Evolutionary conservation across 2,329 filamentous ascomycete species (phyloP), one percentile per base, ranked within the genome.

Genomic region (Neurospora sp.): DNA sequence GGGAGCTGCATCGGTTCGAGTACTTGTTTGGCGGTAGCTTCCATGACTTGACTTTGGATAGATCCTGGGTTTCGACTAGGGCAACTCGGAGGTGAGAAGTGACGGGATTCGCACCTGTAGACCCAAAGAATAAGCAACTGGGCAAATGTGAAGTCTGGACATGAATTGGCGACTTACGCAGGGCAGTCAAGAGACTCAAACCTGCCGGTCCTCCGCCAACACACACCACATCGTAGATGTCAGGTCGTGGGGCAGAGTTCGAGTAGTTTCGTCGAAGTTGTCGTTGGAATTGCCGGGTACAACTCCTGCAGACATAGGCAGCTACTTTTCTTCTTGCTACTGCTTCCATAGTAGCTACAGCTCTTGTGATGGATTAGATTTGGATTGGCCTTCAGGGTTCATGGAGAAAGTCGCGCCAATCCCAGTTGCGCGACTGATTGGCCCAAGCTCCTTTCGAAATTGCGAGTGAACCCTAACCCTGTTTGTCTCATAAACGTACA

Each of bases 1-100:
- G 85, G 67, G 95, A 98, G 83, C 92, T 97, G 82, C 95, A 97
- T 77, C 96, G 90, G 82, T 99, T 98, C 71, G 95, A 97, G 82
- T 90, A 99, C 75, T 88, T 84, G 68, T 87, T 86, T 6, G 86
- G 79, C 2, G 89, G 87, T 8, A 91, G 87, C 68, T 87, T 87
- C 84, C 90, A 93, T 33, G 86, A 81, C 67, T 86, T 86, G 68
- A 87, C 85, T 76, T 90, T 91, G 74, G 85, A 82, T 40, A 99
- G 87, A 77, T 96, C 90, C 81, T 97, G 94, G 41, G 90, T 90
- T 83, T 99, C 96, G 76, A 99, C 87, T 71, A 99, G 88, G 71
- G 95, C 96, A 62, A 97, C 87, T 76, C 91, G 92, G 36, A 99
- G 88, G 72, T 88, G 85, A 38, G 90, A 88, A 2, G 96, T 96